Base-by-base conservation (phyloP, 2,329 filamentous ascomycete genomes). In the Claviceps arundinis region DNA sequence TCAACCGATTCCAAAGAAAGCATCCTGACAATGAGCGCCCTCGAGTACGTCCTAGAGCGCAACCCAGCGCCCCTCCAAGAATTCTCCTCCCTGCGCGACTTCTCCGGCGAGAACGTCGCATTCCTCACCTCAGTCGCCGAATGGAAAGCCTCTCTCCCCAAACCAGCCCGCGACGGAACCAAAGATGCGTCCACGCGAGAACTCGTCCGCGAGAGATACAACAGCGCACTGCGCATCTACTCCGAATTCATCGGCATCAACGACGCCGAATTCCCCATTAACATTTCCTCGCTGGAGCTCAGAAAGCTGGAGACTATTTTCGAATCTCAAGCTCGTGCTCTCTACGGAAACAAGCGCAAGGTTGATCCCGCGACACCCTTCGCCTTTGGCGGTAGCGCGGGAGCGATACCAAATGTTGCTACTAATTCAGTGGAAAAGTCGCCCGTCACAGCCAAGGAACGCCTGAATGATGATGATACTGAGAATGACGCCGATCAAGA, bases 51-150 rank as follows among this genome's bases (percentile, higher is more conserved):
- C 4, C 69, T 87, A 0, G 68, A 74, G 51, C 70, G 73, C 48
- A 82, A 84, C 60, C 77, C 80, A 0, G 69, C 73, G 4, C 77
- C 78, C 0, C 71, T 87, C 0, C 78, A 82, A 52, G 66, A 79
- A 50, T 87, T 84, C 61, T 82, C 83, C 0, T 81, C 82, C 0
- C 70, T 78, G 1, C 73, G 76, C 38, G 83, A 86, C 58, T 85
- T 86, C 60, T 85, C 82, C 0, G 82, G 81, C 14, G 83, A 87
- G 62, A 87, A 87, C 60, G 81, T 86, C 56, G 76, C 81, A 37
- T 86, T 86, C 61, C 68, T 86, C 2, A 79, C 72, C 8, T 68
- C 71, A n/a, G 73, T 83, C 1, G 67, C 72, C 1, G 70, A 73
- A 48, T 85, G 79, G 77, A 81, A 77, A 61, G 58, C 61, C 3